phyloP scores from a whole-genome alignment of 2,329 filamentous ascomycete genomes.

The Penicillium polonicum region DNA sequence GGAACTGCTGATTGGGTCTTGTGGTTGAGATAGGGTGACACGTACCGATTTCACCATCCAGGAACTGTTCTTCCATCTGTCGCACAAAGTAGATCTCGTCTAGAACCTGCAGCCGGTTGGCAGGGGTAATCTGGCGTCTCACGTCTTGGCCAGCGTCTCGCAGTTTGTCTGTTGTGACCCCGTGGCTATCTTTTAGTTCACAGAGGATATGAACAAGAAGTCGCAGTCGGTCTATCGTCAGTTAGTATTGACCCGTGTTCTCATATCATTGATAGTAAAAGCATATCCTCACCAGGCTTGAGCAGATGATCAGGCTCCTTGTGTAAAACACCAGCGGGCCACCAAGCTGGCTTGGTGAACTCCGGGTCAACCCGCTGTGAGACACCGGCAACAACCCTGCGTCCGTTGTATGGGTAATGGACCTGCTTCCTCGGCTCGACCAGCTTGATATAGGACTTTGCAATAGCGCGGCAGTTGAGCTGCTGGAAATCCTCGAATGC shows the following conservation, averaged over 20 bases:
- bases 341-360: constrained; percentile 37
- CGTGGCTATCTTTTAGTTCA: constrained; percentile 35
- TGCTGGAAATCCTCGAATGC: constrained; percentile 48
- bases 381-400: constrained; percentile 31
- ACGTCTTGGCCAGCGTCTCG: constrained; percentile 37
- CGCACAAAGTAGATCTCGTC: constrained; percentile 39
- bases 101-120: constrained; percentile 30
- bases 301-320: constrained; percentile 37
- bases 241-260: background rate
- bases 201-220: constrained; percentile 38
- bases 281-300: constrained; percentile 27
- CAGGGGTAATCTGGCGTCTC: constrained; percentile 33
- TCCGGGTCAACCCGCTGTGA: constrained; percentile 35
- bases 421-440: constrained; percentile 51
- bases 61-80: constrained; percentile 33
- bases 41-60: constrained; percentile 33
- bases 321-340: constrained; percentile 34
- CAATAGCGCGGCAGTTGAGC: constrained; percentile 46
- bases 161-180: constrained; percentile 34
- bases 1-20: background rate
- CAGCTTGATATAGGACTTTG: constrained; percentile 48
- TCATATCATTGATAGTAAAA: background rate
- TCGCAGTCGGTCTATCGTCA: constrained; percentile 26
- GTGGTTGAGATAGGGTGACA: background rate
- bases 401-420: constrained; percentile 49